Evolutionary conservation across 73 alveolate genomes (phyloP).

Genomic region (Paramecium sexaurelia): DNA sequence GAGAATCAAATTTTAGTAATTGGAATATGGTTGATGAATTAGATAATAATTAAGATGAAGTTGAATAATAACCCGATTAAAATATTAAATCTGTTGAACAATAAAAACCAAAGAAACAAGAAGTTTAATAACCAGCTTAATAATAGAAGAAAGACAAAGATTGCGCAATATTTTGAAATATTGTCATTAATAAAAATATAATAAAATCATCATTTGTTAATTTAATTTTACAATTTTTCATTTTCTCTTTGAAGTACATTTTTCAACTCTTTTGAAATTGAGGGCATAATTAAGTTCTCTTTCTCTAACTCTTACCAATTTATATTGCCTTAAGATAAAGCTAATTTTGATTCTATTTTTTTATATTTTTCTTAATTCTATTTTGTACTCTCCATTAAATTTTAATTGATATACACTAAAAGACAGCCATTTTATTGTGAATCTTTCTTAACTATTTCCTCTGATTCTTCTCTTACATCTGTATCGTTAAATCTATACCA

Average conservation of each 20-base stretch:
- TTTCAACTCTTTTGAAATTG: neutral
- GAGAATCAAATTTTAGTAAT: slow-evolving; percentile 56
- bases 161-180: neutral
- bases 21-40: slow-evolving; percentile 48
- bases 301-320: neutral
- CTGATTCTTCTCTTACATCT: neutral
- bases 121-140: neutral
- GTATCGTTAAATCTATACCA: neutral
- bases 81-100: neutral
- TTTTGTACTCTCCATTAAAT: neutral
- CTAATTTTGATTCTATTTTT: neutral
- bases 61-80: neutral
- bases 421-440: neutral
- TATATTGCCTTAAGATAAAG: neutral
- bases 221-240: neutral
- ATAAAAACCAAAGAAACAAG: slow-evolving; percentile 1
- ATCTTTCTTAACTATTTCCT: neutral
- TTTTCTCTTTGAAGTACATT: neutral
- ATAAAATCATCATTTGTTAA: neutral
- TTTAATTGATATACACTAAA: neutral
- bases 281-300: neutral
- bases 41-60: neutral
- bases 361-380: neutral
- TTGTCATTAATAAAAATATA: neutral
- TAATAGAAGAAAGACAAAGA: neutral